Evolutionary conservation across 1,284 basidiomycete species (phyloP), one percentile per base, ranked within the genome.

Genomic region (Pascua sp.): DNA sequence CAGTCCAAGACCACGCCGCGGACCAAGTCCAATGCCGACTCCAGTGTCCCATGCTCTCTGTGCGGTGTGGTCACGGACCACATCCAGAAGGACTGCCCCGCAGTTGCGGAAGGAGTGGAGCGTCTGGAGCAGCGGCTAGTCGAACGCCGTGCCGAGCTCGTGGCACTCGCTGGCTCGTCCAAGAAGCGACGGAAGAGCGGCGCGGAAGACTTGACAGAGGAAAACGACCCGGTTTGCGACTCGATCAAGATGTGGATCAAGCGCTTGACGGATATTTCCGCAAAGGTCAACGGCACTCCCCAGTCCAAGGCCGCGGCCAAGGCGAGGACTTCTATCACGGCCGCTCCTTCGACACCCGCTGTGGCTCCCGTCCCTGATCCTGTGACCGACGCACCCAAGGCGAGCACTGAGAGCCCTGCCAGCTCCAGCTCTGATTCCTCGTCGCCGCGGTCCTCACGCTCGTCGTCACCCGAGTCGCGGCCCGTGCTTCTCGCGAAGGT

Each of bases 241-340:
- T 49, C 60, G 3, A 64, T 70, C 47, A 55, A 67, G 53, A 51
- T 36, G n/a, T 73, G 71, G 71, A 62, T 71, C 18, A 48, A 60
- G 3, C 47, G 68, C 1, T 16, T 65, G 32, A 58, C 53, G 8
- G 59, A 49, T n/a, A 47, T 70, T 24, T 50, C 57, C 7, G 60
- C 45, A 24, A 58, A 57, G n/a, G 62, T 71, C 15, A 60, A 59
- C 32, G 63, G 62, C 2, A 43, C 42, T 5, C 24, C 41, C 13
- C 15, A 24, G 17, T 8, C 39, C 39, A 42, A 24, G 17, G 48
- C 39, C 8, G 46, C 36, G 2, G 24, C 7, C 24, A 32, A 32
- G 24, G 24, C 24, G 24, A 32, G 24, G 24, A 32, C 24, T 32
- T 32, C 24, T 32, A 7, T 32, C 24, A 7, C 24, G 24, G 24